A percentile compares a stretch with the other conserved stretches of the same genome.
Conservation (phyloP, 371 early-diverging fungal genomes). For the Parasitella parasitica region DNA sequence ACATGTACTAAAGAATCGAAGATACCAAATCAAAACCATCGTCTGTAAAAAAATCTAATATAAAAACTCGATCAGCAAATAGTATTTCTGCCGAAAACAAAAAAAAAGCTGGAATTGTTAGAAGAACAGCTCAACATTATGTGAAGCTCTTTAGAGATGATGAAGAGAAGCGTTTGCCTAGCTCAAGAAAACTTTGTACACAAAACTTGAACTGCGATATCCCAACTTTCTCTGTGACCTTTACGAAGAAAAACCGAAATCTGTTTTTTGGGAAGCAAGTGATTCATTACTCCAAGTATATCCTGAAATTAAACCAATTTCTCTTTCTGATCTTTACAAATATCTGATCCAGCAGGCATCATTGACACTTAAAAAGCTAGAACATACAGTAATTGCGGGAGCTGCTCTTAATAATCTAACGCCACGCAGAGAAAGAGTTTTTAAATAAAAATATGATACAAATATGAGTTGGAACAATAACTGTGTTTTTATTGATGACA, state of each 20-base stretch:
- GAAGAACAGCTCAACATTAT: constrained; percentile 15
- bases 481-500: constrained; percentile 13
- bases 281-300: background rate
- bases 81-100: too few relatives aligned
- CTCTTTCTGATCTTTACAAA: constrained; percentile 6
- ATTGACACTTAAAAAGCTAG: constrained; percentile 10
- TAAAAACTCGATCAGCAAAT: background rate
- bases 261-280: constrained; percentile 7
- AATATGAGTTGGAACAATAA: background rate
- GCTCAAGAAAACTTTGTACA: constrained; percentile 1
- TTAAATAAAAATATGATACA: background rate
- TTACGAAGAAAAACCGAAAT: constrained; percentile 2
- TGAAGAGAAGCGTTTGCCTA: constrained; percentile 18
- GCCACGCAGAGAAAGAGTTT: background rate
- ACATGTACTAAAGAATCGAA: background rate
- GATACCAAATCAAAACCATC: constrained; percentile 7
- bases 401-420: background rate
- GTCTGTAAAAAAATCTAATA: background rate
- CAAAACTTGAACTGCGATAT: background rate
- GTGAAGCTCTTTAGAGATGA: constrained; percentile 13
- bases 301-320: background rate
- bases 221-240: background rate
- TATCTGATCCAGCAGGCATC: constrained; percentile 5
- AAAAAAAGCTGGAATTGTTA: background rate
- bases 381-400: constrained; percentile 1